Base-by-base conservation (phyloP, 148 eudicot genomes). In the Pharnaceum exiguum region DNA sequence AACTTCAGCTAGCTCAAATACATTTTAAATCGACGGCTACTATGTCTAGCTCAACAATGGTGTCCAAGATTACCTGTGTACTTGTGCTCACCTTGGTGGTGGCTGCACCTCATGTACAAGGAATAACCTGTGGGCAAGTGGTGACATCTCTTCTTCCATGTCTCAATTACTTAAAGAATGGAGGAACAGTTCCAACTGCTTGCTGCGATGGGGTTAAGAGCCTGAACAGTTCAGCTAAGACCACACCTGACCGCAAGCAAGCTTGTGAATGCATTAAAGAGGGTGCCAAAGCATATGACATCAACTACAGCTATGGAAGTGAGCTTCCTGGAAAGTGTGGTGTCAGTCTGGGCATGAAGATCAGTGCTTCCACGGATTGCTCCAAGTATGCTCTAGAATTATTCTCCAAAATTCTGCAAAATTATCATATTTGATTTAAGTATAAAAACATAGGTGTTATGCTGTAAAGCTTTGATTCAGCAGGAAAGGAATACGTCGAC, bases 201-300 rank as follows among this genome's bases (percentile, higher is more conserved):
- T 75, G 79, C 47, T 75, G 79, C 57, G 47, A 32, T 17, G 79
- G 75, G 39, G 57, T 59, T 47, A 29, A 38, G 50, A 12, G 25
- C 40, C 36, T 70, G 3, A 57, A 66, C 51, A 61, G 12, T 27
- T 18, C 22, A 8, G 62, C 72, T 36, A 60, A 32, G 53, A 39
- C 68, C 10, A 51, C 55, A 15, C 57, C 75, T 2, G 52, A 56
- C 4, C 55, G 69, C 15, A 71, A 60, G 10, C 42, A 49, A 32
- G 72, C 72, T 21, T 75, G 79, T 62, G 31, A 15, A 0, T 75
- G 79, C 58, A 4, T 71, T 38, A 61, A 66, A 39, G 46, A 45
- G 26, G 69, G 69, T 1, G 69, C 61, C 22, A 29, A 32, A 22
- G 5, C 65, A 24, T 51, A 40, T 44, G 51, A 46, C 10, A 24